These are phyloP conservation scores for Boletus pseudopeckii DNA, from an alignment of 768 basidiomycete genomes.

Conservation along the genomic window DNA sequence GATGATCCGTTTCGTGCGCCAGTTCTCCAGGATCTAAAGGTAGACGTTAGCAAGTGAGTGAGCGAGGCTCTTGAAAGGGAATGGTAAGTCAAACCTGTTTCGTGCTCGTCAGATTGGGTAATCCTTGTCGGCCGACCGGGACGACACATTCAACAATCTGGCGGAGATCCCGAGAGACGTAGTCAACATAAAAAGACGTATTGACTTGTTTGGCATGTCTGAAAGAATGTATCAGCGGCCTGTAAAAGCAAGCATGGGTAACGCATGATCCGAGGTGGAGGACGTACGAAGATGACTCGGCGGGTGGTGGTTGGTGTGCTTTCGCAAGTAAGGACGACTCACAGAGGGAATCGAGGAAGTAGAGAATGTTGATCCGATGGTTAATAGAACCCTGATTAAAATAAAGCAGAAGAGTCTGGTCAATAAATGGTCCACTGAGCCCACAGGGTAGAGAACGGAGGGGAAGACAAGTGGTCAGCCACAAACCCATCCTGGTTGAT, in stretches of 20 bases:
- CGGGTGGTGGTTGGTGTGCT: slow-evolving; percentile 41
- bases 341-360: slow-evolving; percentile 86
- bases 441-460: background rate
- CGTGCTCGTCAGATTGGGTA: slow-evolving; percentile 83
- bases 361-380: slow-evolving; percentile 88
- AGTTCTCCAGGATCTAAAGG: slow-evolving; percentile 76
- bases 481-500: background rate
- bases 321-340: slow-evolving; percentile 71
- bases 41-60: background rate
- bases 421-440: background rate
- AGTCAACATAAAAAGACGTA: slow-evolving; percentile 68
- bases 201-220: slow-evolving; percentile 35
- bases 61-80: too few relatives aligned
- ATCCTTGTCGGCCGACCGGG: slow-evolving; percentile 80
- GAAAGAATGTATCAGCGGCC: background rate
- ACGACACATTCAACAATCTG: slow-evolving; percentile 85
- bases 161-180: slow-evolving; percentile 71
- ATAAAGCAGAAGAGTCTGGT: too few relatives aligned
- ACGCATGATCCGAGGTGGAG: too few relatives aligned
- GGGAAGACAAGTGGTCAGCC: background rate
- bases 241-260: background rate
- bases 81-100: slow-evolving; percentile 58
- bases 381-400: slow-evolving; percentile 72
- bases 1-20: slow-evolving; percentile 81
- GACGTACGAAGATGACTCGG: slow-evolving; percentile 23